Evolutionary conservation across 495 filamentous ascomycete species (phyloP), one percentile per base, ranked within the genome.

Genomic region (Neurospora sp.): DNA sequence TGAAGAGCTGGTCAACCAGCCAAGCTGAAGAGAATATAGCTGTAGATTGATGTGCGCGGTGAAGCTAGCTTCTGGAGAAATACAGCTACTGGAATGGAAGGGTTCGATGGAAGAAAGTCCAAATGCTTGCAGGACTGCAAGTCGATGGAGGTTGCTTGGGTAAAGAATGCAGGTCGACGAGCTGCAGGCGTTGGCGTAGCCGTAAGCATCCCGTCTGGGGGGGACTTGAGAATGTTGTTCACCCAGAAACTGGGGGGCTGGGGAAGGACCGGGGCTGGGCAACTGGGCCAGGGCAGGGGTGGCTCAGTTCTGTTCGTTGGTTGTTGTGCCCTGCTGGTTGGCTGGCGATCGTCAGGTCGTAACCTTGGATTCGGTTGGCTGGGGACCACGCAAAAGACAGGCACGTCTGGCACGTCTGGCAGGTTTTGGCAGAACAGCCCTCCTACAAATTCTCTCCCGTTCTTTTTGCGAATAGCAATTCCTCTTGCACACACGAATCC

Each of bases 1-100:
- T 72, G 2, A 39, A 40, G 4, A 68, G 75, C 74, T 78, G 75
- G 76, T 72, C 48, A 74, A 71, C 78, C 77, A 78, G 77, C 77
- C 77, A 74, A 74, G 74, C 53, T 17, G 16, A 70, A 27, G 39
- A 37, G 68, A 35, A 69, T 59, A 22, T 27, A 35, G 35, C 0
- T 37, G 35, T 9, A 53, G n/a, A 0, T 9, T 53, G 20, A 2
- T 53, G 45, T 3, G 20, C 8, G 45, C 45, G 45, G 45, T 27
- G 45, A 53, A 2, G 45, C 53, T 61, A 16, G 53, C 53, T 31
- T 31, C 53, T 31, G 53, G 17, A 35, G 27, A 1, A 37, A 6
- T 17, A 16, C 7, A 3, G 53, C 12, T 65, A 6, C 27, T 65
- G 53, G 53, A 65, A 65, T 65, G 53, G 53, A 61, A 35, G 53